Evolutionary conservation across 257 asterid genomes (phyloP).

Genomic region (Echium plantagineum): DNA sequence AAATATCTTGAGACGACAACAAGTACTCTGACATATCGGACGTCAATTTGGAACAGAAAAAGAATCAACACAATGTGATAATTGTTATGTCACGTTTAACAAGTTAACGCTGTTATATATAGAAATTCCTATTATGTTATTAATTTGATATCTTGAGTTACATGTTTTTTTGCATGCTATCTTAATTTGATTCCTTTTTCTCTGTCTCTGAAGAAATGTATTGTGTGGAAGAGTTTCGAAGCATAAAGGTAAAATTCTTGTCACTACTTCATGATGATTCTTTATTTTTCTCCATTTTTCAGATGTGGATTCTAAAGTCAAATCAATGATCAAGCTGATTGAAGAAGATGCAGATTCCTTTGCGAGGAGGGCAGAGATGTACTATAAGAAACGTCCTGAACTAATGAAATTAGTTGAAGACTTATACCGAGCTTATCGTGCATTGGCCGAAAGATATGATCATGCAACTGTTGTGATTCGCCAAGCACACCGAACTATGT

Average conservation of each 20-base stretch:
- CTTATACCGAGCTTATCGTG: slow-evolving; percentile 13
- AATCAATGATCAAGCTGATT: slow-evolving; percentile 15
- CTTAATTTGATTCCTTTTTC: too few species aligned
- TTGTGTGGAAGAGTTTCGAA: too few species aligned
- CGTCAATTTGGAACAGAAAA: too few species aligned
- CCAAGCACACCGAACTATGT: slow-evolving; percentile 8
- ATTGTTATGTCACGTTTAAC: too few species aligned
- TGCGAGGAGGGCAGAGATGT: slow-evolving; percentile 18
- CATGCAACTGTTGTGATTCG: slow-evolving; percentile 11
- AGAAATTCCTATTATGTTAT: too few species aligned
- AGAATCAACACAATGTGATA: too few species aligned
- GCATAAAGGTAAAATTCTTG: background rate
- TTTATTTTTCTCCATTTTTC: background rate
- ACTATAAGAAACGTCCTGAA: slow-evolving; percentile 15
- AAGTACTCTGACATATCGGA: too few species aligned
- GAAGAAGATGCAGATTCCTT: slow-evolving; percentile 15
- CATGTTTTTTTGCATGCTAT: too few species aligned
- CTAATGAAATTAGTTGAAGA: slow-evolving; percentile 13
- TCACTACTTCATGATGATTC: background rate
- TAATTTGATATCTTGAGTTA: too few species aligned
- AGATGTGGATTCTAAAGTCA: slow-evolving; percentile 9
- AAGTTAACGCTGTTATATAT: too few species aligned
- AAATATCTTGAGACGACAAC: too few species aligned
- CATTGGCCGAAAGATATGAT: slow-evolving; percentile 14
- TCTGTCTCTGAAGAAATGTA: too few species aligned